Evolutionary conservation across 177 flowering plant species (phyloP).

Genomic region (Vitis hybrid): DNA sequence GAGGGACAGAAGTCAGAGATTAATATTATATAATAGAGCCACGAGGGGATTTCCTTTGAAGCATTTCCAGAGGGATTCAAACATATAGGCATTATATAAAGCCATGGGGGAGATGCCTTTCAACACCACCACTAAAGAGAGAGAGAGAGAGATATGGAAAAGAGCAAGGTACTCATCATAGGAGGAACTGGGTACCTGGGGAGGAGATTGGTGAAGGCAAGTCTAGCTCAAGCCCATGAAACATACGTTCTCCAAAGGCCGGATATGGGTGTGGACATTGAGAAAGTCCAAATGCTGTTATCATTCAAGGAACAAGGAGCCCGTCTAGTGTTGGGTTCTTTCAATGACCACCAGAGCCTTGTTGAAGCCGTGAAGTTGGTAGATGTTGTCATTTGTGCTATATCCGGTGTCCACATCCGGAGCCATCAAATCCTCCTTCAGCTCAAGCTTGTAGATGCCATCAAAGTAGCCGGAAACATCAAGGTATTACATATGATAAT

Average conservation of each 20-base stretch:
- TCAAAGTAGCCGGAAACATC: constrained; percentile 10
- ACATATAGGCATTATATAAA: no score
- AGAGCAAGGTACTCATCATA: no score
- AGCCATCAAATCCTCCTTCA: constrained; percentile 7
- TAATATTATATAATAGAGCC: no score
- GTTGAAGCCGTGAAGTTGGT: constrained; percentile 5
- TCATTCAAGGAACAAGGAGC: constrained; percentile 8
- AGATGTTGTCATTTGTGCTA: constrained; percentile 14
- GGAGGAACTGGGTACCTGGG: not conserved
- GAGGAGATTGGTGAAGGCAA: constrained; percentile 12
- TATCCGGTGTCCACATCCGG: constrained; percentile 7
- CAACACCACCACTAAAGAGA: no score
- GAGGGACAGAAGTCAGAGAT: no score
- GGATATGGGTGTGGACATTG: constrained; percentile 10
- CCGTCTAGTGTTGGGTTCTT: not conserved
- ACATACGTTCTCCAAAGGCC: constrained; percentile 10
- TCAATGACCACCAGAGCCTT: constrained; percentile 15
- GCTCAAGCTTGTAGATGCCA: not conserved
- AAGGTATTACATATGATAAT: not conserved
- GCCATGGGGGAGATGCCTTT: no score
- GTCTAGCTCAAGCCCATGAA: constrained; percentile 2
- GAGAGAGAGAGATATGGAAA: no score
- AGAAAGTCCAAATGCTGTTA: constrained; percentile 6
- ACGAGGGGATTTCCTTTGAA: no score
- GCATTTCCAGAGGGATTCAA: no score